phyloP scores from a whole-genome alignment of 257 asterid species.

The Ilex aquifolium region DNA sequence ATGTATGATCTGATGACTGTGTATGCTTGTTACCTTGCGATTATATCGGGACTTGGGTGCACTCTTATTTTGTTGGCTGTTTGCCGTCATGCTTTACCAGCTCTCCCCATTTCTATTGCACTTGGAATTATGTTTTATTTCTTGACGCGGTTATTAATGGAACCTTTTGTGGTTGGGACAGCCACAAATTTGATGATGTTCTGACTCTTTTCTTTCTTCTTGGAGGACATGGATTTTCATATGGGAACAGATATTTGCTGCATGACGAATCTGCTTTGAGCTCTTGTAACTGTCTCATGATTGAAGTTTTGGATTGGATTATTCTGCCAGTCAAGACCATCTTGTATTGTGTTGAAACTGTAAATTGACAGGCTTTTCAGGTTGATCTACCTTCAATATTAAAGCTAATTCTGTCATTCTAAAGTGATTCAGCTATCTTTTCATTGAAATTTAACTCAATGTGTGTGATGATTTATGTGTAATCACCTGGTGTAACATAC shows the following conservation, averaged over 20 bases:
- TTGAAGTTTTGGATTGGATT: constrained; percentile 2
- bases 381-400: constrained; percentile 5
- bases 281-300: constrained; percentile 9
- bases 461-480: too few species aligned
- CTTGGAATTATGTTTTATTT: constrained; percentile 85
- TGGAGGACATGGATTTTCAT: constrained; percentile 11
- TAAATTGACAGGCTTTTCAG: constrained; percentile 9
- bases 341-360: not conserved
- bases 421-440: not conserved
- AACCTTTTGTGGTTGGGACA: constrained; percentile 90
- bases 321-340: not conserved
- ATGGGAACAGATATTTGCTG: not conserved
- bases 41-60: constrained; percentile 89
- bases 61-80: constrained; percentile 84
- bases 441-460: too few species aligned
- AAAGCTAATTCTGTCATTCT: not conserved
- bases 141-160: constrained; percentile 84
- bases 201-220: constrained; percentile 20
- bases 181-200: constrained; percentile 86
- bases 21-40: constrained; percentile 96
- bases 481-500: too few species aligned
- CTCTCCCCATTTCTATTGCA: constrained; percentile 85
- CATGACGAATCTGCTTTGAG: not conserved
- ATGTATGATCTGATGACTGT: constrained; percentile 98
- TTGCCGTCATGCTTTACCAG: constrained; percentile 83